These are phyloP conservation scores for Colletotrichum sublineola DNA, from an alignment of 2,329 filamentous ascomycete genomes.

Conservation along the genomic window DNA sequence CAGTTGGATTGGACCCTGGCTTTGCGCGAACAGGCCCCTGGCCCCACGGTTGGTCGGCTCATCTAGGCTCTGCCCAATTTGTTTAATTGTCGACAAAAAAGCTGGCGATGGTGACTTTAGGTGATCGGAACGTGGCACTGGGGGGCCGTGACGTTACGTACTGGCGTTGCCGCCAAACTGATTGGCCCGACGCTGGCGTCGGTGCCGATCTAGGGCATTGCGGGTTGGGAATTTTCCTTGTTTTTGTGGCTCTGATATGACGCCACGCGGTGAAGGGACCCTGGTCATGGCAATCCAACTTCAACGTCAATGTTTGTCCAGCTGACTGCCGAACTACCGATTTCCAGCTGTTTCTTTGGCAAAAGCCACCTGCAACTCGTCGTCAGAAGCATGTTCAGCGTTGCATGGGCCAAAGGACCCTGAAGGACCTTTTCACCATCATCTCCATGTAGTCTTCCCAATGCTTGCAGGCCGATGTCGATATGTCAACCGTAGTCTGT, in stretches of 20 bases:
- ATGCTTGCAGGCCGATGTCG: conserved; percentile 15
- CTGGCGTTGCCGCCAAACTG: conserved; percentile 25
- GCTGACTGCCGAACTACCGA: conserved; percentile 33
- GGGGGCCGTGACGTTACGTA: conserved; percentile 28
- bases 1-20: conserved; percentile 28
- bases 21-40: conserved; percentile 22
- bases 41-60: conserved; percentile 35
- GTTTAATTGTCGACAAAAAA: conserved; percentile 14
- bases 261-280: conserved; percentile 36
- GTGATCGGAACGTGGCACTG: conserved; percentile 26
- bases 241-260: conserved; percentile 40
- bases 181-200: conserved; percentile 29
- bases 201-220: conserved; percentile 37
- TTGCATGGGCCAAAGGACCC: conserved; percentile 15
- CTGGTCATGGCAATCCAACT: conserved; percentile 23
- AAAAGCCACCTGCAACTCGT: conserved; percentile 16
- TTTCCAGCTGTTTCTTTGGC: conserved; percentile 19
- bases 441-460: background rate
- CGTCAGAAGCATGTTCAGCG: conserved; percentile 9
- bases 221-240: conserved; percentile 37
- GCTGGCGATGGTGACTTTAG: conserved; percentile 29
- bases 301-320: conserved; percentile 32
- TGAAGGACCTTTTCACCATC: conserved; percentile 30
- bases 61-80: conserved; percentile 8
- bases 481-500: conserved; percentile 1